Conservation (phyloP, 305 asterid species). For the Fraxinus platypoda region DNA sequence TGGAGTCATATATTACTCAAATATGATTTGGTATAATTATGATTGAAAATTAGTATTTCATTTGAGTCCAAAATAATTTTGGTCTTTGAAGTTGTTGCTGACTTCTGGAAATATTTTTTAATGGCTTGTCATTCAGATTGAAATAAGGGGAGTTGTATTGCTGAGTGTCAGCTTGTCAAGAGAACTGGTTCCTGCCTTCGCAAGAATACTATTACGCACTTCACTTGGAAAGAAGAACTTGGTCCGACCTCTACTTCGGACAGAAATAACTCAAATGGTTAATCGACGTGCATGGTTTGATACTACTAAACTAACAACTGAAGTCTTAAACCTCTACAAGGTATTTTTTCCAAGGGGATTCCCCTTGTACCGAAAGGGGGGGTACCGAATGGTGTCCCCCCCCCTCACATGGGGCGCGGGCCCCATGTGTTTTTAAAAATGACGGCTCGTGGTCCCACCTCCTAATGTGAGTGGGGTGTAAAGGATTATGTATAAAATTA, state of each 20-base stretch:
- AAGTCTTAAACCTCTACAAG: conserved; percentile 73
- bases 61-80: not conserved
- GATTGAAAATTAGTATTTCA: not conserved
- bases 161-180: conserved; percentile 76
- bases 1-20: not conserved
- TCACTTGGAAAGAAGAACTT: conserved; percentile 84
- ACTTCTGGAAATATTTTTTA: not conserved
- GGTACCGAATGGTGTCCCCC: too few species aligned
- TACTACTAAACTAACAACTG: conserved; percentile 77
- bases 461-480: too few species aligned
- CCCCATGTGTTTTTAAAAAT: too few species aligned
- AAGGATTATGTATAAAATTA: too few species aligned
- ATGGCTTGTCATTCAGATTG: conserved; percentile 49
- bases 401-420: too few species aligned
- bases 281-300: conserved; percentile 97
- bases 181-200: conserved; percentile 87
- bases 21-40: not conserved
- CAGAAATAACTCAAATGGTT: conserved; percentile 92
- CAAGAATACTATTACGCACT: conserved; percentile 80
- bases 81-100: conserved; percentile 13
- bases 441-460: too few species aligned
- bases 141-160: conserved; percentile 76
- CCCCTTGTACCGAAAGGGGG: too few species aligned
- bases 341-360: conserved; percentile 43
- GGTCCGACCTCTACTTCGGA: conserved; percentile 85